Evolutionary conservation across 2,329 filamentous ascomycete species (phyloP).

Genomic region (Chlorencoelia australis): DNA sequence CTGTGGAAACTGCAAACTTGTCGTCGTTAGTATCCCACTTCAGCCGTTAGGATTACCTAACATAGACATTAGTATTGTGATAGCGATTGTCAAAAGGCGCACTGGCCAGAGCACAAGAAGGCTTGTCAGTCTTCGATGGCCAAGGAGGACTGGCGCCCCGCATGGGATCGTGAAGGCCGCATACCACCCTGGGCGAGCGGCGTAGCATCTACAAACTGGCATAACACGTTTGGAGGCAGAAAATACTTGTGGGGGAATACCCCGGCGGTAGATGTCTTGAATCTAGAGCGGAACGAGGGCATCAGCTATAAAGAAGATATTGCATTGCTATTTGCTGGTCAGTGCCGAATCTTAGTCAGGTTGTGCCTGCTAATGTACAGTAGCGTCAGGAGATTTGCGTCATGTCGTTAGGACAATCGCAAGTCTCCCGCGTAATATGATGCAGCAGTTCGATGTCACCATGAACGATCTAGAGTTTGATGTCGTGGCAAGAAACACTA

Average conservation of each 20-base stretch:
- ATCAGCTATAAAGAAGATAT: neutral
- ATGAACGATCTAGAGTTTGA: slow-evolving; percentile 13
- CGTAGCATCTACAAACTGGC: neutral
- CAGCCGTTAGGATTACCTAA: neutral
- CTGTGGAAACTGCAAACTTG: slow-evolving; percentile 4
- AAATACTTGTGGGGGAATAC: slow-evolving; percentile 5
- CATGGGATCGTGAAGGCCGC: slow-evolving; percentile 1
- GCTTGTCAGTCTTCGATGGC: slow-evolving; percentile 3
- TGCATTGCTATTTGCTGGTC: slow-evolving; percentile 3
- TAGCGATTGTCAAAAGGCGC: slow-evolving; percentile 27
- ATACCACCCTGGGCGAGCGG: slow-evolving; percentile 16
- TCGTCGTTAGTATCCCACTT: slow-evolving; percentile 2
- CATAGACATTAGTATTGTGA: slow-evolving; percentile 4
- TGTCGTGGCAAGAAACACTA: slow-evolving; percentile 7
- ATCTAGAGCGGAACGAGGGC: neutral
- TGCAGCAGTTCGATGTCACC: slow-evolving; percentile 29
- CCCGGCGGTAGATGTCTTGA: slow-evolving; percentile 3
- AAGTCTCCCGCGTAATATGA: neutral
- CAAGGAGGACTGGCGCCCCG: slow-evolving; percentile 1
- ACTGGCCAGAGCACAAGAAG: slow-evolving; percentile 3
- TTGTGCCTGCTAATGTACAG: neutral
- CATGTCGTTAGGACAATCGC: slow-evolving; percentile 30
- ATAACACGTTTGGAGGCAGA: neutral
- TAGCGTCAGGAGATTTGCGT: slow-evolving; percentile 32
- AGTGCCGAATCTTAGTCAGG: neutral